A percentile compares a stretch with the other conserved stretches of the same genome.
phyloP scores from a whole-genome alignment of 345 rosid species.

The Salix purpurea region DNA sequence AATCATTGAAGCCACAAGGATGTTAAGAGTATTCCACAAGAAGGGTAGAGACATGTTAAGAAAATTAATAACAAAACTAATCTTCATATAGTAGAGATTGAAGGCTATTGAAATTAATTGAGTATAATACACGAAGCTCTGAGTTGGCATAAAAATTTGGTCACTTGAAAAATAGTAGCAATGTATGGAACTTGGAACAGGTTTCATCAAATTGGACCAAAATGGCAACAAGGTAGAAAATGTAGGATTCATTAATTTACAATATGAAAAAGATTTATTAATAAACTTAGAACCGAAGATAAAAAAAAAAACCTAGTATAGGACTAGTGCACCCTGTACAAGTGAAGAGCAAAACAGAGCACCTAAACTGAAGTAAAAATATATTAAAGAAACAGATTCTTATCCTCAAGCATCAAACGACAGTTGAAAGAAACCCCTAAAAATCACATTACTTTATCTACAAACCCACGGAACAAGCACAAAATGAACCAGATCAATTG shows the following conservation, averaged over 20 bases:
- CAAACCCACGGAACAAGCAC: background rate
- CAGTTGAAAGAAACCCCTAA: background rate
- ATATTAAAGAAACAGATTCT: background rate
- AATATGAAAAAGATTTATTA: background rate
- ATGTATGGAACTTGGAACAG: background rate
- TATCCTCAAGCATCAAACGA: background rate
- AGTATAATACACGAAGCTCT: background rate
- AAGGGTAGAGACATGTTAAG: background rate
- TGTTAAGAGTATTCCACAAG: conserved; percentile 6
- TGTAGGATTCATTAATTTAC: background rate
- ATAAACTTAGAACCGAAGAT: background rate
- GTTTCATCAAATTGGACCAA: background rate
- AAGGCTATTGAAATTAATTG: background rate
- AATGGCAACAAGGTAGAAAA: background rate
- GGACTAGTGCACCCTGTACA: background rate
- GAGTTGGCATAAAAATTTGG: background rate
- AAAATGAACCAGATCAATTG: background rate
- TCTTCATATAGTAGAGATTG: background rate
- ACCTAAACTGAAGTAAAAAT: background rate
- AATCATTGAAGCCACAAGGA: background rate
- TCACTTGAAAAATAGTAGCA: conserved; percentile 1
- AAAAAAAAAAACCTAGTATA: background rate
- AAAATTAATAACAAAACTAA: background rate
- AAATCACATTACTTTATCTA: background rate
- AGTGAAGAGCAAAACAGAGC: background rate